phyloP scores from a whole-genome alignment of 352 stramenopile species.

The Phytophthora brassicae region DNA sequence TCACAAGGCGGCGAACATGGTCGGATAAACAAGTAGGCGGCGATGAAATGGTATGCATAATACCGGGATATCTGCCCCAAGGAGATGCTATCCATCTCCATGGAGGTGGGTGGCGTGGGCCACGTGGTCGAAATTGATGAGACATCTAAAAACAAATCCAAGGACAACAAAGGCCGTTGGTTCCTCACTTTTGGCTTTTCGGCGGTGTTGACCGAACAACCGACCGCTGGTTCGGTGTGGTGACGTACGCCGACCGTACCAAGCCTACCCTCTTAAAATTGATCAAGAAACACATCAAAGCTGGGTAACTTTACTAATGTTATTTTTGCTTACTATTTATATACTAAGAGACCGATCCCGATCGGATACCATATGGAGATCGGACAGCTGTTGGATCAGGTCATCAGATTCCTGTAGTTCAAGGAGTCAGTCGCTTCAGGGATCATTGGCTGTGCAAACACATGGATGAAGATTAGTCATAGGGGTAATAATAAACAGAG shows the following conservation, averaged over 20 bases:
- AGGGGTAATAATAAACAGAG: too few species aligned
- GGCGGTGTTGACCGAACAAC: conserved; percentile 2
- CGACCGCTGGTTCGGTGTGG: conserved; percentile 1
- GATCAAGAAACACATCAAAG: conserved; percentile 3
- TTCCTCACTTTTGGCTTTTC: conserved; percentile 1
- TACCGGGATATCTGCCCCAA: conserved; percentile 1
- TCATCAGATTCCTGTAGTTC: too few species aligned
- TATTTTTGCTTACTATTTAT: too few species aligned
- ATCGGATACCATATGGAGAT: too few species aligned
- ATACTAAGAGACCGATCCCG: too few species aligned
- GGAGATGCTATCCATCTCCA: neutral
- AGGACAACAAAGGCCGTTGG: neutral
- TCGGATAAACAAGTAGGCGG: neutral
- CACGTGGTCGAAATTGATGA: neutral
- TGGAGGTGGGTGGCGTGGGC: neutral
- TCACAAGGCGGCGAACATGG: neutral
- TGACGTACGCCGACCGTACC: conserved; percentile 2
- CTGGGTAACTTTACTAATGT: neutral
- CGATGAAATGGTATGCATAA: conserved; percentile 1
- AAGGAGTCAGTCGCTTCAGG: too few species aligned
- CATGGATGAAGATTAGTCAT: too few species aligned
- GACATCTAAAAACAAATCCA: neutral
- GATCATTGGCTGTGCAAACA: too few species aligned
- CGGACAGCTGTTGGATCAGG: too few species aligned
- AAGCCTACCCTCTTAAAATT: neutral